These are phyloP conservation scores for Phyllosticta citriasiana DNA, from an alignment of 2,329 filamentous ascomycete genomes.

Conservation along the genomic window DNA sequence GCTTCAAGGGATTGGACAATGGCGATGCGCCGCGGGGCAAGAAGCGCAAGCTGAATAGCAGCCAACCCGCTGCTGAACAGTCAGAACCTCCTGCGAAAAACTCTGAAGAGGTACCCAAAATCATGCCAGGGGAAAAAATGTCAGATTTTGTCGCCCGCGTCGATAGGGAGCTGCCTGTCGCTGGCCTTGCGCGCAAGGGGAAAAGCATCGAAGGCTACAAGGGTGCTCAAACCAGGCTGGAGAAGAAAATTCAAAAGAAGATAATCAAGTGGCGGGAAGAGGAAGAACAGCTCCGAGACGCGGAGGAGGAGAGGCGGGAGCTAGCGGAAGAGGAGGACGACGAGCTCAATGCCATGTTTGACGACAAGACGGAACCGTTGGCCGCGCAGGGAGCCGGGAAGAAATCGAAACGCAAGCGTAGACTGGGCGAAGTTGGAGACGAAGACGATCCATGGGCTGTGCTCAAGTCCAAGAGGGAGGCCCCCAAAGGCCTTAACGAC, in stretches of 20 bases:
- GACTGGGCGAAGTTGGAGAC: constrained; percentile 39
- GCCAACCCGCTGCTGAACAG: constrained; percentile 16
- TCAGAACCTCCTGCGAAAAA: constrained; percentile 12
- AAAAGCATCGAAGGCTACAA: constrained; percentile 58
- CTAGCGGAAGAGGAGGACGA: constrained; percentile 54
- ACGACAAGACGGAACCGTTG: constrained; percentile 49
- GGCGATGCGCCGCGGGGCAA: constrained; percentile 42
- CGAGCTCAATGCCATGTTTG: constrained; percentile 53
- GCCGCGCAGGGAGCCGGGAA: constrained; percentile 46
- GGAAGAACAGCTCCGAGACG: constrained; percentile 50
- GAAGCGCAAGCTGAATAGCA: constrained; percentile 36
- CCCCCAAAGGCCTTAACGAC: constrained; percentile 40
- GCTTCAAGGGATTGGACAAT: constrained; percentile 58
- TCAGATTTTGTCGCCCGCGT: constrained; percentile 75
- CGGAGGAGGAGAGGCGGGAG: constrained; percentile 68
- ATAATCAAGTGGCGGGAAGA: constrained; percentile 49
- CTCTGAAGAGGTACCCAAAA: constrained; percentile 45
- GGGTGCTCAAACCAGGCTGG: constrained; percentile 63
- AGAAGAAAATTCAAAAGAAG: constrained; percentile 61
- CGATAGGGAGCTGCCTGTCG: constrained; percentile 70
- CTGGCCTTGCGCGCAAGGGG: constrained; percentile 52
- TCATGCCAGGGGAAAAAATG: constrained; percentile 73
- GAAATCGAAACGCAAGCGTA: constrained; percentile 41
- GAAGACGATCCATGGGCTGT: constrained; percentile 71
- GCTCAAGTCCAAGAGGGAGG: constrained; percentile 46